Conservation (phyloP, 1,139 yeast genomes). For the Kurtzmaniella quercitrusa region DNA sequence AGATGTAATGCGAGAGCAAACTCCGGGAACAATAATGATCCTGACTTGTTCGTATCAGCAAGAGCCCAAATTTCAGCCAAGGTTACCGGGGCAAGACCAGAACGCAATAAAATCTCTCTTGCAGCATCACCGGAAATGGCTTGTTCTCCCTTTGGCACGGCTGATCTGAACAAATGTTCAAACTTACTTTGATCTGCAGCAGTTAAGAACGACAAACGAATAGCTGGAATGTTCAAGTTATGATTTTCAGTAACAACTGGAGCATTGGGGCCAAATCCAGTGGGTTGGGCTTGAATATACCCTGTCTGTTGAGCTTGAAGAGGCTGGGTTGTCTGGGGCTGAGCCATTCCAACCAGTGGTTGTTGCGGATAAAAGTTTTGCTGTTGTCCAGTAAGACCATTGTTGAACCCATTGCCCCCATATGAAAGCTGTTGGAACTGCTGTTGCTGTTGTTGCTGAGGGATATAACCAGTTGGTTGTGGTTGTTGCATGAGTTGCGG, state of each 20-base stretch:
- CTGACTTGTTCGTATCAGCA: constrained; percentile 84
- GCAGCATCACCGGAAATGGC: constrained; percentile 78
- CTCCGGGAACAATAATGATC: constrained; percentile 85
- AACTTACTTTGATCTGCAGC: constrained; percentile 83
- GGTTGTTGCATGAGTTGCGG: constrained; percentile 12
- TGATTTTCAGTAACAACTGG: constrained; percentile 30
- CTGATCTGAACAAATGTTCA: constrained; percentile 74
- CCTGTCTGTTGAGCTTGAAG: constrained; percentile 30
- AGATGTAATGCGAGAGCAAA: constrained; percentile 90
- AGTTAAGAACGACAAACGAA: constrained; percentile 79
- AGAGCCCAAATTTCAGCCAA: constrained; percentile 89
- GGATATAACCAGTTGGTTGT: constrained; percentile 10
- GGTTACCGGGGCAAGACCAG: constrained; percentile 70
- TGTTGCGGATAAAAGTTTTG: constrained; percentile 17
- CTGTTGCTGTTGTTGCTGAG: constrained; percentile 15
- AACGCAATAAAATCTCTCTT: constrained; percentile 72
- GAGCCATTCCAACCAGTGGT: constrained; percentile 22
- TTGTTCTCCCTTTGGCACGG: constrained; percentile 73
- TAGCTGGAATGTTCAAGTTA: constrained; percentile 54
- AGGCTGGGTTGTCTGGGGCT: constrained; percentile 11
- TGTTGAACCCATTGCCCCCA: constrained; percentile 16
- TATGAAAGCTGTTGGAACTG: constrained; percentile 13
- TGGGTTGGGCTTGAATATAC: constrained; percentile 34
- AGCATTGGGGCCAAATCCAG: constrained; percentile 28
- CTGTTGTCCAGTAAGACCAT: constrained; percentile 14